These are phyloP conservation scores for Plenodomus biglobosus DNA, from an alignment of 2,329 filamentous ascomycete species.

Conservation along the genomic window DNA sequence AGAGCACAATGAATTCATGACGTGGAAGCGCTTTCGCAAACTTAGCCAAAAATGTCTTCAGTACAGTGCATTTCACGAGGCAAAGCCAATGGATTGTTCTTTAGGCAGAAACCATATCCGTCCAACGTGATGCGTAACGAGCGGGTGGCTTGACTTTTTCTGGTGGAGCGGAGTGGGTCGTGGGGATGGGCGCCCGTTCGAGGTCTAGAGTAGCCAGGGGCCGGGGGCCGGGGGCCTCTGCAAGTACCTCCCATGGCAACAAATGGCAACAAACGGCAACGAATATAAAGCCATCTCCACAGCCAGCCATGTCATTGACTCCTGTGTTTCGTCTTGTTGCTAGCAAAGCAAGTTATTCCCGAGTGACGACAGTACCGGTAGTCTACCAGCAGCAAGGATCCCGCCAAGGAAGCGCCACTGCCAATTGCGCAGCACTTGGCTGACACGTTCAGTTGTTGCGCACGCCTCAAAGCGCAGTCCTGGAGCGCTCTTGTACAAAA, in stretches of 20 bases:
- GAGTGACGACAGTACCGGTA: conserved; percentile 1
- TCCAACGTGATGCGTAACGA: neutral
- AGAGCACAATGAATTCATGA: neutral
- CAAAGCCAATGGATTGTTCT: neutral
- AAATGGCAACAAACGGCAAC: neutral
- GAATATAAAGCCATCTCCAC: neutral
- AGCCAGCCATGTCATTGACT: neutral
- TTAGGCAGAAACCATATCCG: neutral
- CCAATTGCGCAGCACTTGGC: conserved; percentile 16
- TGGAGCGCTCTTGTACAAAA: conserved; percentile 8
- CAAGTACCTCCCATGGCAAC: neutral
- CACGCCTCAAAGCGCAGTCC: conserved; percentile 1
- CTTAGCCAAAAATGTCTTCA: neutral
- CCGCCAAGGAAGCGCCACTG: conserved; percentile 15
- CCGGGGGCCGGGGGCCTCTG: neutral
- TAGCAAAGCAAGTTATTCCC: conserved; percentile 3
- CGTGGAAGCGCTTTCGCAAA: neutral
- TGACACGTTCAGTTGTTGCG: conserved; percentile 8
- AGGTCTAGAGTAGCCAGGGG: no score
- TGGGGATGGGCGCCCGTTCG: neutral
- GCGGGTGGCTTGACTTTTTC: neutral
- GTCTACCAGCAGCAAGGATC: conserved; percentile 13
- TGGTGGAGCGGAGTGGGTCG: neutral
- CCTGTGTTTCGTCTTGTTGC: neutral
- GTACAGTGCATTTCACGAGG: neutral